Conservation (phyloP, 805 yeast genomes). For the Yarrowia alimentaria region DNA sequence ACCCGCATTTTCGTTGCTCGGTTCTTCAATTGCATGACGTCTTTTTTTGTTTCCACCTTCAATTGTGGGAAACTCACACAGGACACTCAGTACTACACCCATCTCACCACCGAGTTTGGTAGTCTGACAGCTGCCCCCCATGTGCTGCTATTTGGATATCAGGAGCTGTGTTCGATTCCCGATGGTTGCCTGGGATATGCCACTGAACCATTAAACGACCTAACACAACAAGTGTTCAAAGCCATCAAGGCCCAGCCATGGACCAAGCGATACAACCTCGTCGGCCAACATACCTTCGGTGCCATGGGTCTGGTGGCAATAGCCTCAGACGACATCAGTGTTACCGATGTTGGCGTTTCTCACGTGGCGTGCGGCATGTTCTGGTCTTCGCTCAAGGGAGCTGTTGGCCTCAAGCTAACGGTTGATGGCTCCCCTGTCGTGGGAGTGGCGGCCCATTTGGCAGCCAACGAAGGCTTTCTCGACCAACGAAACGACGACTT, state of each 20-base stretch:
- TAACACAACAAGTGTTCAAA: constrained; percentile 35
- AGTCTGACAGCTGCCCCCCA: constrained; percentile 31
- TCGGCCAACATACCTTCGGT: constrained; percentile 11
- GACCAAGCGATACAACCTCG: not conserved
- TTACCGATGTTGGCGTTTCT: constrained; percentile 47
- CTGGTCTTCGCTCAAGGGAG: constrained; percentile 72
- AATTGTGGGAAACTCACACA: constrained; percentile 37
- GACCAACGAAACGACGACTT: constrained; percentile 55
- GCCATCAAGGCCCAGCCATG: constrained; percentile 33
- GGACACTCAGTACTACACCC: constrained; percentile 26
- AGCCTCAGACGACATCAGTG: constrained; percentile 39
- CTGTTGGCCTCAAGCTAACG: constrained; percentile 56
- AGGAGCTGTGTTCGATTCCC: constrained; percentile 41
- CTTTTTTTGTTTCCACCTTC: constrained; percentile 34
- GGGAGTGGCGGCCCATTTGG: constrained; percentile 67
- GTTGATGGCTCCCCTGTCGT: constrained; percentile 43
- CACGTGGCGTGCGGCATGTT: constrained; percentile 48
- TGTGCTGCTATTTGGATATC: constrained; percentile 39
- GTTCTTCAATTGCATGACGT: constrained; percentile 17
- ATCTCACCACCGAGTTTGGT: constrained; percentile 28
- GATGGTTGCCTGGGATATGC: constrained; percentile 37
- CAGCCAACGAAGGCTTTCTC: constrained; percentile 73
- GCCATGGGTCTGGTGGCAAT: constrained; percentile 35
- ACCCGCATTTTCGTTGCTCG: too few species aligned
- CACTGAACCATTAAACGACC: constrained; percentile 34